Base-by-base conservation (phyloP, 1,284 basidiomycete genomes). In the Termitomyces sp. region DNA sequence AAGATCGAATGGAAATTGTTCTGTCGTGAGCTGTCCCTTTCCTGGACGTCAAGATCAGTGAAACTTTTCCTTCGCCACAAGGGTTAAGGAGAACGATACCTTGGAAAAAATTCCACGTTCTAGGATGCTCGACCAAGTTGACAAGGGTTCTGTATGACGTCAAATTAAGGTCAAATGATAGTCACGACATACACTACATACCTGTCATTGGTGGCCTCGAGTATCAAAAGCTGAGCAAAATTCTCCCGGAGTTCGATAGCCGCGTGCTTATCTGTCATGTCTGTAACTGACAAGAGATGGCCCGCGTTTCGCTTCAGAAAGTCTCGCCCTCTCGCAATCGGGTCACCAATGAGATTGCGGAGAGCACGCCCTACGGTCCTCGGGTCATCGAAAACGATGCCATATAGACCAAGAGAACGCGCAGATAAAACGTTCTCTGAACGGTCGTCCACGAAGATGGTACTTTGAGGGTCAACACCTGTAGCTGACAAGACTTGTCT, bases 391-490 rank as follows among this genome's bases (percentile, higher is more conserved):
- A 78, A 83, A 16, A 80, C 68, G 54, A 83, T 73, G 2, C 79
- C 79, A 39, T 74, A 69, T 43, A 83, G 69, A 7, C 81, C 81
- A 14, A 82, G 67, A 0, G 80, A 81, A 5, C 76, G 74, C 5
- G 81, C 80, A 3, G 77, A 72, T 10, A 81, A 62, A 6, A 83
- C 76, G 54, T 83, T 83, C 57, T 83, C 81, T n/a, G 72, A 66
- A 55, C 79, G 78, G 68, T 83, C 81, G 53, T 83, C 81, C 16
- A 84, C 73, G 57, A 82, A 83, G 16, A 81, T 71, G 3, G 73
- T 71, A 3, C 64, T 64, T 1, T 59, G 56, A 3, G 80, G 76
- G 50, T 80, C 74, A 18, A 72, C 58, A 14, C 69, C 68, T 9
- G 72, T 73, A 35, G 71, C 62, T 18, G 64, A 61, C 21, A 83